A percentile compares a stretch with the other conserved stretches of the same genome.
phyloP scores from a whole-genome alignment of 2,329 filamentous ascomycete genomes.

The Polytolypa hystricis region DNA sequence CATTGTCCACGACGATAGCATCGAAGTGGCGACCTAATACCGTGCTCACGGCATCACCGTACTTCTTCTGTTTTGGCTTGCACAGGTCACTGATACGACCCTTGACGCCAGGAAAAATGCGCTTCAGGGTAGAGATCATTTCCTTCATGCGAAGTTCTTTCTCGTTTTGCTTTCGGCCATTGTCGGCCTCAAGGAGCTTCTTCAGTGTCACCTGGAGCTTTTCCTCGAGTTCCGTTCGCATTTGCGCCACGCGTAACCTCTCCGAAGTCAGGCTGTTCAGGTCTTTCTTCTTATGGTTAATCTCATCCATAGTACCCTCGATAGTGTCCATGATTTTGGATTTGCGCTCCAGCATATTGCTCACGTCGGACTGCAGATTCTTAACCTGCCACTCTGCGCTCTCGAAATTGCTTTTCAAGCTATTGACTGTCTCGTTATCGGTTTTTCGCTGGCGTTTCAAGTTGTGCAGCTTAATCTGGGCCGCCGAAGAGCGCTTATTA shows the following conservation, averaged over 20 bases:
- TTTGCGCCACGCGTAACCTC: conserved; percentile 66
- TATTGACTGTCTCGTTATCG: conserved; percentile 82
- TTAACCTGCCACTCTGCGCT: conserved; percentile 61
- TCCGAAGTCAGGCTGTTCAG: conserved; percentile 78
- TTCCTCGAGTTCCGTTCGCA: conserved; percentile 80
- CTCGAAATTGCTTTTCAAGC: conserved; percentile 78
- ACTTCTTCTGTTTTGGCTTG: conserved; percentile 95
- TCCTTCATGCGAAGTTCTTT: conserved; percentile 71
- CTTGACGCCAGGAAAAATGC: conserved; percentile 82
- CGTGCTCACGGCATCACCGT: conserved; percentile 81
- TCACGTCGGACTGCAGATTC: conserved; percentile 61
- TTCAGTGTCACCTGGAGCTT: conserved; percentile 71
- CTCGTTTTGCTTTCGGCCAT: conserved; percentile 73
- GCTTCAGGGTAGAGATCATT: conserved; percentile 73
- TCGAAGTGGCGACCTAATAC: conserved; percentile 90
- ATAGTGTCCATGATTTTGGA: conserved; percentile 50
- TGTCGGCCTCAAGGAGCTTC: conserved; percentile 75
- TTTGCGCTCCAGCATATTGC: conserved; percentile 58
- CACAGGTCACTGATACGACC: conserved; percentile 85
- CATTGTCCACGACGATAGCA: conserved; percentile 85
- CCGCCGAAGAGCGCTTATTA: conserved; percentile 66
- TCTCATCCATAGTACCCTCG: conserved; percentile 62
- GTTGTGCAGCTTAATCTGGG: conserved; percentile 74
- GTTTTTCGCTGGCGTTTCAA: conserved; percentile 82
- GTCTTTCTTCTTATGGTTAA: conserved; percentile 80